Conservation (phyloP, 2,329 filamentous ascomycete genomes). For the Rhinocladiella mackenziei region DNA sequence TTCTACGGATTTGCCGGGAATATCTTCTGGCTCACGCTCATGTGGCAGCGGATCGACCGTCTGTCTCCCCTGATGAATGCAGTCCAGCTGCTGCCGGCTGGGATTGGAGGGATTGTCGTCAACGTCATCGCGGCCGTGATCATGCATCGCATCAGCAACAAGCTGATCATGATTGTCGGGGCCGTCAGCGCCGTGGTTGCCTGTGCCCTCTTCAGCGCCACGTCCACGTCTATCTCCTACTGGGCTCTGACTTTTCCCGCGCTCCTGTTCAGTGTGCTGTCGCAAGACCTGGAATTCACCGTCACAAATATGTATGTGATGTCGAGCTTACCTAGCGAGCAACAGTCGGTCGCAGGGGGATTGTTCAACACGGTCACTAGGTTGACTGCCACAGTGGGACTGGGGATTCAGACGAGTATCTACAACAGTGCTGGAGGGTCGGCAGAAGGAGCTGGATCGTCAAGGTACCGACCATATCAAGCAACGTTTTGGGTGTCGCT, state of each 20-base stretch:
- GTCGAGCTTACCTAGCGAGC: constrained; percentile 58
- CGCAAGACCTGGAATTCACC: constrained; percentile 67
- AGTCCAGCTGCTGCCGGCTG: constrained; percentile 62
- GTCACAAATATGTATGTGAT: constrained; percentile 71
- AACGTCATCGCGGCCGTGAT: constrained; percentile 61
- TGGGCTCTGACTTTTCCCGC: constrained; percentile 64
- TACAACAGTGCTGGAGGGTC: constrained; percentile 26
- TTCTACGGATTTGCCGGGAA: constrained; percentile 60
- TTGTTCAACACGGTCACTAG: constrained; percentile 65
- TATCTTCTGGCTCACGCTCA: constrained; percentile 62
- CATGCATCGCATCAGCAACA: constrained; percentile 62
- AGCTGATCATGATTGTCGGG: constrained; percentile 55
- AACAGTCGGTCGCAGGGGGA: constrained; percentile 63
- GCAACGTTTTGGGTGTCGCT: constrained; percentile 29
- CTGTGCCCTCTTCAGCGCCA: constrained; percentile 56
- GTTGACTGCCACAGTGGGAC: constrained; percentile 56
- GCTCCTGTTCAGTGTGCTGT: constrained; percentile 58
- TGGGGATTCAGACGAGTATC: constrained; percentile 58
- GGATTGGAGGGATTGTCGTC: constrained; percentile 58
- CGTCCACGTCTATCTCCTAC: constrained; percentile 54
- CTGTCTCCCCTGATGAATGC: constrained; percentile 57
- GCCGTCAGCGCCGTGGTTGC: constrained; percentile 41
- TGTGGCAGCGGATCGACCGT: constrained; percentile 56
- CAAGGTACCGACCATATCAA: constrained; percentile 28
- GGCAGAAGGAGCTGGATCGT: constrained; percentile 12